Conservation (phyloP, 2,329 filamentous ascomycete species). For the Byssochlamys sp. region DNA sequence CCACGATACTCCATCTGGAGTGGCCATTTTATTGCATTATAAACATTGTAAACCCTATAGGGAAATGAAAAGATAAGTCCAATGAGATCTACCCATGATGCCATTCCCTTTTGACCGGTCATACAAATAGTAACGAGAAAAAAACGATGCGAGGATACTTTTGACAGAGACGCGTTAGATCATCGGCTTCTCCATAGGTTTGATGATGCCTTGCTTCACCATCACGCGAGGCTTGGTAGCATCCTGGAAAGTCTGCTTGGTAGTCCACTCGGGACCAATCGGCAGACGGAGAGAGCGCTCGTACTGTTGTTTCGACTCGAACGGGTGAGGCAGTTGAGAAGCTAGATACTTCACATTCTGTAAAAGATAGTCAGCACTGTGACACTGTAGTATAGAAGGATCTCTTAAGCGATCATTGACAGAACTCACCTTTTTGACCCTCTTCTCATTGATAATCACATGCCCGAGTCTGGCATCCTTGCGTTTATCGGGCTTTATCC, state of each 20-base stretch:
- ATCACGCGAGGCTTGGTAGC: conserved; percentile 80
- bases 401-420: conserved; percentile 1
- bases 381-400: not conserved
- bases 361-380: conserved; percentile 5
- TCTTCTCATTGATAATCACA: conserved; percentile 89
- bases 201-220: conserved; percentile 82
- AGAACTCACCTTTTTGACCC: conserved; percentile 64
- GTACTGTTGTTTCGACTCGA: conserved; percentile 79
- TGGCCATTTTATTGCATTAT: not conserved
- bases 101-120: not conserved
- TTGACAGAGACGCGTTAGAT: conserved; percentile 23
- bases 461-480: conserved; percentile 72
- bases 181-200: conserved; percentile 72
- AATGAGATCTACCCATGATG: not conserved
- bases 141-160: not conserved
- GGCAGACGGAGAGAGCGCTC: conserved; percentile 78
- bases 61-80: not conserved
- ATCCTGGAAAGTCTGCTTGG: conserved; percentile 88
- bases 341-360: conserved; percentile 82
- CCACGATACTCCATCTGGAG: not conserved
- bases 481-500: conserved; percentile 64
- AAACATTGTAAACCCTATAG: not conserved
- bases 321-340: conserved; percentile 73
- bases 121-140: not conserved
- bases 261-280: conserved; percentile 87